Conservation (phyloP, 306 rosid genomes). For the Aeschynomene evenia region DNA sequence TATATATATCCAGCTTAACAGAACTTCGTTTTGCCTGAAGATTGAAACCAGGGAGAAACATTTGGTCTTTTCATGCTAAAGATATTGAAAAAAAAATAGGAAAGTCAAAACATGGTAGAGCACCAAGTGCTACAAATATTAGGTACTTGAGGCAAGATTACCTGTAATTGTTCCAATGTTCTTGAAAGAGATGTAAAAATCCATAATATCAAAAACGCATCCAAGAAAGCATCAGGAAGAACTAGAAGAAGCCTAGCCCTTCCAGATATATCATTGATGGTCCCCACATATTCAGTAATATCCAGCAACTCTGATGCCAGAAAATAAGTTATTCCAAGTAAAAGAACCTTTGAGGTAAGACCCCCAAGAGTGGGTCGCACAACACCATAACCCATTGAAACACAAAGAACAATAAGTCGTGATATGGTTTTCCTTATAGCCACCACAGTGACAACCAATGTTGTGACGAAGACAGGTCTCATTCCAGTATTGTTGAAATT, state of each 20-base stretch:
- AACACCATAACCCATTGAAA: slow-evolving; percentile 98
- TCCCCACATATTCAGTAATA: slow-evolving; percentile 88
- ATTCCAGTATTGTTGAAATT: slow-evolving; percentile 77
- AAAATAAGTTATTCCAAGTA: slow-evolving; percentile 81
- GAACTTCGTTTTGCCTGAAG: slow-evolving; percentile 91
- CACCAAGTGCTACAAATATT: slow-evolving; percentile 15
- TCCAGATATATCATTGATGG: slow-evolving; percentile 86
- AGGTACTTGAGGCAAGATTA: slow-evolving; percentile 29
- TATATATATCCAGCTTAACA: slow-evolving; percentile 82
- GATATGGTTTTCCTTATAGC: slow-evolving; percentile 76
- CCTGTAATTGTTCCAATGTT: slow-evolving; percentile 96
- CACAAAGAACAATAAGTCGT: slow-evolving; percentile 76
- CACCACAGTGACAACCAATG: slow-evolving; percentile 91
- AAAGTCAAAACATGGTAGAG: slow-evolving; percentile 14
- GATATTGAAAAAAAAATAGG: neutral
- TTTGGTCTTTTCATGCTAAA: neutral
- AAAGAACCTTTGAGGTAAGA: slow-evolving; percentile 90
- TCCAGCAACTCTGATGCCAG: slow-evolving; percentile 84
- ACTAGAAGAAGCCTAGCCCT: slow-evolving; percentile 89
- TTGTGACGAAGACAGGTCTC: slow-evolving; percentile 73
- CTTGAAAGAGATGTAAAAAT: slow-evolving; percentile 88
- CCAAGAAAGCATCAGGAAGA: slow-evolving; percentile 91
- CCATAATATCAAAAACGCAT: slow-evolving; percentile 95
- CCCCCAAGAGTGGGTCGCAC: slow-evolving; percentile 98
- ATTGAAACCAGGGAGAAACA: neutral